Base-by-base conservation (phyloP, 1,139 yeast genomes). In the Entelexis paramagnoliae region DNA sequence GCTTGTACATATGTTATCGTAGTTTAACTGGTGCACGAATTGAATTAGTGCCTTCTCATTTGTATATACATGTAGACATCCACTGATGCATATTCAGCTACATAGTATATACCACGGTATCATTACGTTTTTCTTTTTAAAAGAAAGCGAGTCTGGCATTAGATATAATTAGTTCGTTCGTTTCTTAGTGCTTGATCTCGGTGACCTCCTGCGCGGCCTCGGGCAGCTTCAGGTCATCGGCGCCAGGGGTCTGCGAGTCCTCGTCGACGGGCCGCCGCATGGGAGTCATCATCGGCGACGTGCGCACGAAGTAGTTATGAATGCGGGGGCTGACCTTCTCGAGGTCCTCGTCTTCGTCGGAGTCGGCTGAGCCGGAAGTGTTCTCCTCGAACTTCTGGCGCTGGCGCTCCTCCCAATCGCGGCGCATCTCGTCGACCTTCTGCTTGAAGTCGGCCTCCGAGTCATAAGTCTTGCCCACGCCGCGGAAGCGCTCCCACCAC, bases 391-490 rank as follows among this genome's bases (percentile, higher is more conserved):
- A 53, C 63, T 64, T 64, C 50, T 55, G 52, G 47, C 60, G 59
- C 60, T 66, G 68, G 53, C 62, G 62, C 43, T 63, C 64, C 60
- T 65, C 66, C 69, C 70, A 67, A 52, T 66, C 70, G 44, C 51
- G 53, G 51, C 69, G 64, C 62, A 68, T 60, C 57, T 66, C 69
- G 36, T 64, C 68, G 43, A 68, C 67, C 57, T 62, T 63, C 61
- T 66, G 69, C 64, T 67, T 64, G 63, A 64, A 66, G 56, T 68
- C 71, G 34, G 62, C 59, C 53, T 65, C 70, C 24, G 70, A 64
- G 58, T 68, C 62, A 61, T 68, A 68, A 59, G 61, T 52, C 63
- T 66, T 66, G 56, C 60, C 61, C 30, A 63, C 62, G 35, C 71
- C 70, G 44, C 68, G 58, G 53, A 60, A 52, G 46, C 67, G 60